Evolutionary conservation across 352 stramenopile genomes (phyloP).

Genomic region (Pythium aphanidermatum): DNA sequence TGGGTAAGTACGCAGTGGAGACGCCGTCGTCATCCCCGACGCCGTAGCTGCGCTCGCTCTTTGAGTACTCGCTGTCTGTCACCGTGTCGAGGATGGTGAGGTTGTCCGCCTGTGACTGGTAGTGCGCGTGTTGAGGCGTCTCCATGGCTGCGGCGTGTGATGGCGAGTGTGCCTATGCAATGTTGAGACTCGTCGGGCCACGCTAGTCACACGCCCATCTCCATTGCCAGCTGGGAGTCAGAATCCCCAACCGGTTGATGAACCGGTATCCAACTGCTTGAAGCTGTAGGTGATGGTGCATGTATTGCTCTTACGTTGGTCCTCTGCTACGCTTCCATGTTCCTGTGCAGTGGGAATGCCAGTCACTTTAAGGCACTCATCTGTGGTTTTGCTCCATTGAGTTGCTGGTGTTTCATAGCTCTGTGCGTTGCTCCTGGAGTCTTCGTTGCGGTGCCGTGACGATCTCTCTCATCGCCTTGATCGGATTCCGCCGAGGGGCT

Average conservation of each 20-base stretch:
- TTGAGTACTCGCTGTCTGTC: conserved; percentile 16
- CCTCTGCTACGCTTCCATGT: no score
- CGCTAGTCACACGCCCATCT: no score
- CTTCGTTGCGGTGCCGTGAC: not conserved
- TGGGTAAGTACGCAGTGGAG: conserved; percentile 22
- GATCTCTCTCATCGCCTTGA: conserved; percentile 6
- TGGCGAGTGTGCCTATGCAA: not conserved
- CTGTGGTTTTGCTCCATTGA: not conserved
- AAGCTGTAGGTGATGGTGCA: no score
- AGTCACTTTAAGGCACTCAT: no score
- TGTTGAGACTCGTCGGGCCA: not conserved
- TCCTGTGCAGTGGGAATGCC: not conserved
- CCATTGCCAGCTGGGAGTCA: no score
- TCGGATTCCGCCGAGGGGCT: not conserved
- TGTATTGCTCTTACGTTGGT: no score
- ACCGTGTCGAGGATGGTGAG: conserved; percentile 30
- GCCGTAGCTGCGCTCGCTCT: conserved; percentile 3
- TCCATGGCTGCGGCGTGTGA: conserved; percentile 2
- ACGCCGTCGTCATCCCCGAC: conserved; percentile 13
- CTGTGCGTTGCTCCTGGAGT: not conserved
- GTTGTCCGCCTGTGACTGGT: conserved; percentile 6
- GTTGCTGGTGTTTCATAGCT: conserved; percentile 2
- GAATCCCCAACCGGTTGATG: no score
- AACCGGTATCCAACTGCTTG: no score
- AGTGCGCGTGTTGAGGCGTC: not conserved